phyloP scores from a whole-genome alignment of 2,329 filamentous ascomycete species.

The Aulographum hederae region DNA sequence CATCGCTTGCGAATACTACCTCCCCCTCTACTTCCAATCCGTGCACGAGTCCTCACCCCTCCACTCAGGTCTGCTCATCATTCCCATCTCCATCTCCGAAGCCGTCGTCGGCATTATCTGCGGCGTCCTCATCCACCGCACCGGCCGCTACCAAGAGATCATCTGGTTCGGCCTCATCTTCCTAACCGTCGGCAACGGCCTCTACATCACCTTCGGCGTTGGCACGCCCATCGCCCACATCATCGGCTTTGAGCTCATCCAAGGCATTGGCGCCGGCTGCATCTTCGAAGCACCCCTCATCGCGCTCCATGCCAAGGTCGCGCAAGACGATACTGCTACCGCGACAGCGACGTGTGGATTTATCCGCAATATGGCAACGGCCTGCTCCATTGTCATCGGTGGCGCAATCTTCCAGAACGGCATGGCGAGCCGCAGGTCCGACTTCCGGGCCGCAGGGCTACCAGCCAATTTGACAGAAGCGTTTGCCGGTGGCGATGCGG shows the following conservation, averaged over 20 bases:
- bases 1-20: conserved; percentile 47
- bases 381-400: conserved; percentile 52
- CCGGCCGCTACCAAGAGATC: conserved; percentile 22
- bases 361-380: conserved; percentile 48
- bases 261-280: conserved; percentile 34
- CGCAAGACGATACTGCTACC: conserved; percentile 45
- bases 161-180: conserved; percentile 18
- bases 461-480: conserved; percentile 29
- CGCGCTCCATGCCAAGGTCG: conserved; percentile 45
- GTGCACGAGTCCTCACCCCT: conserved; percentile 43
- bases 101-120: conserved; percentile 25
- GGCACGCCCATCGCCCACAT: conserved; percentile 19
- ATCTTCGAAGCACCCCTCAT: conserved; percentile 54
- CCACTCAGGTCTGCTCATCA: conserved; percentile 39
- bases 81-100: conserved; percentile 36
- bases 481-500: conserved; percentile 41
- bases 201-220: conserved; percentile 17
- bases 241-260: conserved; percentile 19
- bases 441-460: conserved; percentile 30
- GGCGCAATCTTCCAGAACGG: conserved; percentile 65
- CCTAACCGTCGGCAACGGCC: conserved; percentile 19
- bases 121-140: conserved; percentile 29
- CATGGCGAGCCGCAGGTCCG: conserved; percentile 38
- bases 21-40: conserved; percentile 57
- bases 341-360: conserved; percentile 51